These are phyloP conservation scores for Ehretia macrophylla DNA, from an alignment of 257 asterid genomes.

Conservation along the genomic window DNA sequence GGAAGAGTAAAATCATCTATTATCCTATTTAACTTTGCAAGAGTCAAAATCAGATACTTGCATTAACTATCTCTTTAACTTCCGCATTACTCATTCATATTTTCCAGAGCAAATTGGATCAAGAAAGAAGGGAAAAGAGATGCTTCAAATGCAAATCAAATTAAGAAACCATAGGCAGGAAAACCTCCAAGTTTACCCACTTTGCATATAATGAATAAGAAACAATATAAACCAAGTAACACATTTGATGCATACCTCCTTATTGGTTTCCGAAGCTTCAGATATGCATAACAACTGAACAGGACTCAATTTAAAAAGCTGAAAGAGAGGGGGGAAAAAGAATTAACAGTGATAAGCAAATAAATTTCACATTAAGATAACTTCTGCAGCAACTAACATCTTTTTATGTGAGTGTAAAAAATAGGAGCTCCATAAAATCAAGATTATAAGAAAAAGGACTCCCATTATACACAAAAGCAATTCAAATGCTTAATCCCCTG, in stretches of 20 bases:
- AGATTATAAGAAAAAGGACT: too few species aligned
- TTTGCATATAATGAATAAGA: not conserved
- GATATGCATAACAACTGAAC: slow-evolving; percentile 63
- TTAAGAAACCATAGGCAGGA: not conserved
- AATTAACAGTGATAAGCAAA: slow-evolving; percentile 1
- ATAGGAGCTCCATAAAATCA: too few species aligned
- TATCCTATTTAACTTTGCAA: not conserved
- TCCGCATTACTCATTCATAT: not conserved
- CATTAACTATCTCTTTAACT: not conserved
- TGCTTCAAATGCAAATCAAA: not conserved
- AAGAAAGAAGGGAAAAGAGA: too few species aligned
- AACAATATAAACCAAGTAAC: not conserved
- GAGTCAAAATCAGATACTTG: not conserved
- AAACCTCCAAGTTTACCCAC: not conserved
- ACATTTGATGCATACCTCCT: slow-evolving; percentile 50
- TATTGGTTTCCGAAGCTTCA: slow-evolving; percentile 54
- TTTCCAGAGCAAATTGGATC: not conserved
- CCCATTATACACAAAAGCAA: not conserved
- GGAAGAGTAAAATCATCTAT: too few species aligned
- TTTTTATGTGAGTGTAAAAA: not conserved
- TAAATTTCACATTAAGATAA: not conserved
- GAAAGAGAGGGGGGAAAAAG: slow-evolving; percentile 22
- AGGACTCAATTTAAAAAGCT: slow-evolving; percentile 83
- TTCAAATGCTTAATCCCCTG: not conserved
- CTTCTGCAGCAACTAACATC: not conserved